These are phyloP conservation scores for Solanum hybrid DNA, from an alignment of 305 asterid species.

Conservation along the genomic window DNA sequence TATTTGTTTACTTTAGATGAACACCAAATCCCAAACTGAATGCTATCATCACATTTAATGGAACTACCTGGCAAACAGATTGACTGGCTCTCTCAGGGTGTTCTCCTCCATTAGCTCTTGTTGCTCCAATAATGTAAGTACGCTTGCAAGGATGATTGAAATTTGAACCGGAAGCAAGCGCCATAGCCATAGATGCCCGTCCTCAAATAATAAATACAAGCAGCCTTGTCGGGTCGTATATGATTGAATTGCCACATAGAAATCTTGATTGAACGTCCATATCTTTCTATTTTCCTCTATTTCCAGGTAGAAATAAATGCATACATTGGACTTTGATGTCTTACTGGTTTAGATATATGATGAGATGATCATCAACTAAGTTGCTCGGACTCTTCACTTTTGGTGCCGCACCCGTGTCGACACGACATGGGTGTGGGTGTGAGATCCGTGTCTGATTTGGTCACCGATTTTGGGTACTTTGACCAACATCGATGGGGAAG, in stretches of 20 bases:
- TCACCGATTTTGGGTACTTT: background rate
- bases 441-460: background rate
- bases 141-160: conserved; percentile 79
- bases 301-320: background rate
- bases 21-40: background rate
- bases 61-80: conserved; percentile 75
- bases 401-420: background rate
- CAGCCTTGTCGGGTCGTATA: conserved; percentile 67
- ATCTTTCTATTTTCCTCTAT: background rate
- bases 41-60: background rate
- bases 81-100: conserved; percentile 75
- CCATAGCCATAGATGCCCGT: conserved; percentile 87
- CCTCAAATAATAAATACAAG: conserved; percentile 82
- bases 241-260: conserved; percentile 79
- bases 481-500: background rate
- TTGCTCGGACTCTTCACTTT: background rate
- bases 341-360: background rate
- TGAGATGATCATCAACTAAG: background rate
- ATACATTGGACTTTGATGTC: background rate
- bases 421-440: background rate
- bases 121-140: conserved; percentile 43
- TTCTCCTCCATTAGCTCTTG: conserved; percentile 55
- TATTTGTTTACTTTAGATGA: background rate
- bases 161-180: conserved; percentile 62
- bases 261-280: background rate